These are phyloP conservation scores for Babesia ovis DNA, from an alignment of 169 alveolate genomes.

Conservation along the genomic window DNA sequence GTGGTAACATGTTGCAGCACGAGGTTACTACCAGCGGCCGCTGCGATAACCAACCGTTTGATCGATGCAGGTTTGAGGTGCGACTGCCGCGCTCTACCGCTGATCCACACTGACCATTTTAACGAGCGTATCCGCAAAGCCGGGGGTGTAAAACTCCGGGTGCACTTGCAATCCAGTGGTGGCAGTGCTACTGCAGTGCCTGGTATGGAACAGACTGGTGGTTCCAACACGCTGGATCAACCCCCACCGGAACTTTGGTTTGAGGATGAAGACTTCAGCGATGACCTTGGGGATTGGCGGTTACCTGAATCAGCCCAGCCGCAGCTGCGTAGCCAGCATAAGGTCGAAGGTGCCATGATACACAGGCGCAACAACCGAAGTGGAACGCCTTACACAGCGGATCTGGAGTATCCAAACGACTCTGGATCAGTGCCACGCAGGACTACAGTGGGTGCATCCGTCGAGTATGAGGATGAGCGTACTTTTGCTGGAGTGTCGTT, in stretches of 20 bases:
- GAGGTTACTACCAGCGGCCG: slow-evolving; percentile 52
- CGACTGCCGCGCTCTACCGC: slow-evolving; percentile 66
- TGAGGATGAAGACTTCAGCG: background rate
- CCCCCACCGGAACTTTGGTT: background rate
- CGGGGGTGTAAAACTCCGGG: slow-evolving; percentile 50
- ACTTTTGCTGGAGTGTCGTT: slow-evolving; percentile 20
- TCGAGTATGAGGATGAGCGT: slow-evolving; percentile 48
- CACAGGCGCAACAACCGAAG: background rate
- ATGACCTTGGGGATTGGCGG: background rate
- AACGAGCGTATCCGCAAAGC: slow-evolving; percentile 38
- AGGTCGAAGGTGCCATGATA: background rate
- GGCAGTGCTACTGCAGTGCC: background rate
- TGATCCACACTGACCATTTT: slow-evolving; percentile 56
- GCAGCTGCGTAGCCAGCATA: background rate
- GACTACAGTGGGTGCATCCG: background rate
- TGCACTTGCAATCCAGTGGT: slow-evolving; percentile 44
- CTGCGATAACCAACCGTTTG: slow-evolving; percentile 35
- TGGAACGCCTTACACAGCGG: background rate
- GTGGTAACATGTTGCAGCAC: slow-evolving; percentile 52
- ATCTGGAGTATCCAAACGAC: background rate
- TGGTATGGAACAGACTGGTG: background rate
- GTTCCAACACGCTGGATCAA: background rate
- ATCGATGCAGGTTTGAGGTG: slow-evolving; percentile 63
- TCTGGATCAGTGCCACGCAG: background rate
- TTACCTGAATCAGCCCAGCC: background rate